phyloP scores from a whole-genome alignment of 805 yeast species.

The Wickerhamiella allomyrinae region DNA sequence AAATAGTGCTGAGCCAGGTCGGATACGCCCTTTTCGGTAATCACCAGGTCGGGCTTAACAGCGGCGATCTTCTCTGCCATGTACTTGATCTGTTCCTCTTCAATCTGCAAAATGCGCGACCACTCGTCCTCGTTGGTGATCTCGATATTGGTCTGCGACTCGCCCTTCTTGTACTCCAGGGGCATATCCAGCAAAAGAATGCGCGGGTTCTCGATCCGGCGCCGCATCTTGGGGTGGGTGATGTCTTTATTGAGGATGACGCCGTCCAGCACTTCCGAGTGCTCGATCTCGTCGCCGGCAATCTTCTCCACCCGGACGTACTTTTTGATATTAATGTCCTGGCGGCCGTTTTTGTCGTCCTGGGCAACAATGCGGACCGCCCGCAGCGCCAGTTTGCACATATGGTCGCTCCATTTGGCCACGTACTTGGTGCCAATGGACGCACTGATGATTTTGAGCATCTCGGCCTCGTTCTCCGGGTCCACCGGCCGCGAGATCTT shows the following conservation, averaged over 20 bases:
- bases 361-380: slow-evolving; percentile 72
- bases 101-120: slow-evolving; percentile 88
- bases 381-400: slow-evolving; percentile 76
- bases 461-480: slow-evolving; percentile 65
- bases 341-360: slow-evolving; percentile 38
- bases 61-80: slow-evolving; percentile 75
- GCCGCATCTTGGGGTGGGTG: slow-evolving; percentile 96
- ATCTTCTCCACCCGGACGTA: slow-evolving; percentile 89
- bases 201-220: slow-evolving; percentile 78
- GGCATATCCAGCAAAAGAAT: slow-evolving; percentile 89
- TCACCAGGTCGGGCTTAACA: slow-evolving; percentile 83
- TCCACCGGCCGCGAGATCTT: slow-evolving; percentile 76
- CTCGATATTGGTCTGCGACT: slow-evolving; percentile 95
- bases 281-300: slow-evolving; percentile 95
- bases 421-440: slow-evolving; percentile 95
- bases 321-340: slow-evolving; percentile 85
- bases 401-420: slow-evolving; percentile 74
- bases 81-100: slow-evolving; percentile 87
- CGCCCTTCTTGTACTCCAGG: slow-evolving; percentile 96
- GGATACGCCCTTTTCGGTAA: slow-evolving; percentile 96
- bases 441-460: slow-evolving; percentile 74
- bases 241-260: slow-evolving; percentile 90
- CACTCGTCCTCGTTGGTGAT: slow-evolving; percentile 93
- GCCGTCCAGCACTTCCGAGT: slow-evolving; percentile 78
- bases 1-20: slow-evolving; percentile 95